These are phyloP conservation scores for Escovopsis sp. DNA, from an alignment of 2,329 filamentous ascomycete species.

Conservation along the genomic window DNA sequence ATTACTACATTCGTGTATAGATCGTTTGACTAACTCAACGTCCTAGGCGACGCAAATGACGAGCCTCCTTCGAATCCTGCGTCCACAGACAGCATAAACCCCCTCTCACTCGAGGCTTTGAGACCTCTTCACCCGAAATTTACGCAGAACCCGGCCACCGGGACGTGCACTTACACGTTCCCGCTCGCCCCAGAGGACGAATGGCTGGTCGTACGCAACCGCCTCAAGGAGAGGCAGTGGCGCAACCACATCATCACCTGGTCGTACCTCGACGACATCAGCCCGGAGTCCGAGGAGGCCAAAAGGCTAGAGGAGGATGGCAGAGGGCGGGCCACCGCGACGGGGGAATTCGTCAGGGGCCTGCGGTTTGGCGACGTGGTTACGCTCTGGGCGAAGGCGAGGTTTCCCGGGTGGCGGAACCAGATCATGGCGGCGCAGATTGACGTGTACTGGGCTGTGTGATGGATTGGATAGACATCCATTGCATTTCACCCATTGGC, in stretches of 20 bases:
- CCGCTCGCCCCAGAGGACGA: slow-evolving; percentile 18
- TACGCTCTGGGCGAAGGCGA: slow-evolving; percentile 44
- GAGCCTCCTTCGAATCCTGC: too few relatives aligned
- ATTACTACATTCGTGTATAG: too few relatives aligned
- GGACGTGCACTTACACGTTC: slow-evolving; percentile 19
- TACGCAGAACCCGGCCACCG: slow-evolving; percentile 4
- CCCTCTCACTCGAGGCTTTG: neutral
- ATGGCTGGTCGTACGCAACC: slow-evolving; percentile 34
- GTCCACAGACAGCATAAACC: too few relatives aligned
- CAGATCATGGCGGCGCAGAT: slow-evolving; percentile 32
- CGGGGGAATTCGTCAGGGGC: slow-evolving; percentile 39
- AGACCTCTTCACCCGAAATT: slow-evolving; percentile 21
- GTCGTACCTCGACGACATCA: slow-evolving; percentile 33
- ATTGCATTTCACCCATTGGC: neutral
- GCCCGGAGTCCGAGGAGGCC: slow-evolving; percentile 25
- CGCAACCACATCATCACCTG: slow-evolving; percentile 35
- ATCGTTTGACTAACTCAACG: too few relatives aligned
- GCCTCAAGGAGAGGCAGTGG: slow-evolving; percentile 17
- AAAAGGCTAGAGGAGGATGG: slow-evolving; percentile 26
- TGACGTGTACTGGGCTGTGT: slow-evolving; percentile 43
- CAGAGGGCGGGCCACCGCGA: slow-evolving; percentile 32
- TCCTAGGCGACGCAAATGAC: too few relatives aligned
- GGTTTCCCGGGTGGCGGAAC: slow-evolving; percentile 41
- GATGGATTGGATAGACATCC: neutral
- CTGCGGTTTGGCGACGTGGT: slow-evolving; percentile 45